Evolutionary conservation across 179 eudicot genomes (phyloP).

Genomic region (Dionaea muscipula): DNA sequence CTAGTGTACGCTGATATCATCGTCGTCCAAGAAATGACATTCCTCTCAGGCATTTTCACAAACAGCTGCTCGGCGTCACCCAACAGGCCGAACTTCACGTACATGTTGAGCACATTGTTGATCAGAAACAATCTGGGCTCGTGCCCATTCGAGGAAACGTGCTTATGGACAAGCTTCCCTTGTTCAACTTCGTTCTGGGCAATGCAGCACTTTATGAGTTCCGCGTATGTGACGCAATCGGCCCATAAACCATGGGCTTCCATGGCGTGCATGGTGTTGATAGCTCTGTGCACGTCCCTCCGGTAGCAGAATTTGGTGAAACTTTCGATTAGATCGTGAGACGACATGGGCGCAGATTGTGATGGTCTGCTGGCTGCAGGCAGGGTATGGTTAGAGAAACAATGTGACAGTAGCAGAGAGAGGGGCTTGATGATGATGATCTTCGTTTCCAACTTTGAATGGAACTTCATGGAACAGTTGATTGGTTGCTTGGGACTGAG

Average conservation of each 20-base stretch:
- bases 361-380: too few species aligned
- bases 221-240: conserved; percentile 33
- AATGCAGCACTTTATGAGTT: conserved; percentile 45
- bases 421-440: conserved; percentile 5
- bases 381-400: conserved; percentile 11
- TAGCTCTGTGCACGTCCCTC: conserved; percentile 33
- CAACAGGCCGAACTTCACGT: conserved; percentile 37
- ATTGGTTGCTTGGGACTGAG: too few species aligned
- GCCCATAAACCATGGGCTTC: conserved; percentile 31
- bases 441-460: conserved; percentile 9
- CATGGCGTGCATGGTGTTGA: conserved; percentile 29
- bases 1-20: conserved; percentile 49
- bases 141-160: conserved; percentile 38
- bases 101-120: conserved; percentile 40
- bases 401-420: conserved; percentile 7
- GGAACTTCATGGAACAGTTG: conserved; percentile 9
- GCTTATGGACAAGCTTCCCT: conserved; percentile 38
- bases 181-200: conserved; percentile 29
- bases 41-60: conserved; percentile 43
- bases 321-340: conserved; percentile 17
- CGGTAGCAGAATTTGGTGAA: conserved; percentile 31
- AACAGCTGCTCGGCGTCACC: conserved; percentile 25
- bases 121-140: conserved; percentile 36
- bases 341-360: conserved; percentile 9
- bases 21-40: conserved; percentile 60